phyloP scores from a whole-genome alignment of 176 grass and related monocot genomes.

The Cenchrus fungigraminus region DNA sequence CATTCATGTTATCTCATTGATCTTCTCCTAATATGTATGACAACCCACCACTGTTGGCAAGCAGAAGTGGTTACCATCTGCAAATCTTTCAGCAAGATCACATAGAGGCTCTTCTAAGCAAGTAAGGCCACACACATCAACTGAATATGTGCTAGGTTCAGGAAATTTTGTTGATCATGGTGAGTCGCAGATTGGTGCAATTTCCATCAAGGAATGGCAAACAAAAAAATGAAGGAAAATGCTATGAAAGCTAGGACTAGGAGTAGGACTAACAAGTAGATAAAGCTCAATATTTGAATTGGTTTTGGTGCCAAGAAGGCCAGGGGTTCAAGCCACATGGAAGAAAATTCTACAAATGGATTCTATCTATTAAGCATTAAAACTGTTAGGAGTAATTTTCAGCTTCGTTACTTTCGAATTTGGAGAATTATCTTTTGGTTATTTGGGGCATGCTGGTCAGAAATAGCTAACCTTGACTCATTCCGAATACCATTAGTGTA shows the following conservation, averaged over 20 bases:
- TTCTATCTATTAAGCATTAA: not conserved
- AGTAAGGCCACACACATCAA: not conserved
- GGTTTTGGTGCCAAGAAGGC: not conserved
- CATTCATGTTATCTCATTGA: not conserved
- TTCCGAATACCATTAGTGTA: constrained; percentile 1
- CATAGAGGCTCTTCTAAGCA: not conserved
- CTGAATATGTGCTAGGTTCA: not conserved
- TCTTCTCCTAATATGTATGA: not conserved
- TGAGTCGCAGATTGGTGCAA: not conserved
- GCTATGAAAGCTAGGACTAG: not conserved
- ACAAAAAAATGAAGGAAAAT: not conserved
- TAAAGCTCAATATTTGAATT: constrained; percentile 9
- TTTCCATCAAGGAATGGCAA: constrained; percentile 12
- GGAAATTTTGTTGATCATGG: not conserved
- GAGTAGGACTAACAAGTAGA: not conserved
- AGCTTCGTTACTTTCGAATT: not conserved
- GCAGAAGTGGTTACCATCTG: not conserved
- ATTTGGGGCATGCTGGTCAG: not conserved
- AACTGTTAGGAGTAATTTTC: not conserved
- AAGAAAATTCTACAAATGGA: constrained; percentile 1
- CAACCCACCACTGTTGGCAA: not conserved
- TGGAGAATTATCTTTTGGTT: constrained; percentile 3
- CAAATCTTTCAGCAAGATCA: not conserved
- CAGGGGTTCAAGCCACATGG: not conserved
- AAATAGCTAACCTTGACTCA: not conserved